Conservation (phyloP, 257 asterid genomes). For the Parsonsia alboflavescens region DNA sequence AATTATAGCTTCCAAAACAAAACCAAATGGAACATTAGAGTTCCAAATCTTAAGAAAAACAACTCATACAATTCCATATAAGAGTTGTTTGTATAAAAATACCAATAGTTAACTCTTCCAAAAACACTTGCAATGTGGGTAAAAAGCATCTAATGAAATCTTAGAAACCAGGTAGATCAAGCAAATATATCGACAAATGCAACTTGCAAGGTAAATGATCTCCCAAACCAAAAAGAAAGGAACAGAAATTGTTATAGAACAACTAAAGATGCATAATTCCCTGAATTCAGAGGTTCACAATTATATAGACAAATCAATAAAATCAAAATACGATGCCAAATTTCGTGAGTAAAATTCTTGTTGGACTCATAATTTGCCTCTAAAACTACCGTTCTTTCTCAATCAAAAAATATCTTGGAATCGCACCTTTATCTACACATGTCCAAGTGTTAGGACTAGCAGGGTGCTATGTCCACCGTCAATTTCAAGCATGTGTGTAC, state of each 20-base stretch:
- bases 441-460: no score
- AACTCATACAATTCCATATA: background rate
- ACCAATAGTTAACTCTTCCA: background rate
- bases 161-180: no score
- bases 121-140: background rate
- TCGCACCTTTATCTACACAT: background rate
- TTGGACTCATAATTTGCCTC: no score
- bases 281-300: background rate
- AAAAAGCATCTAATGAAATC: no score
- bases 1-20: background rate
- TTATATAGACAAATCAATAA: background rate
- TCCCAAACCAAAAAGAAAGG: background rate
- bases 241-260: background rate
- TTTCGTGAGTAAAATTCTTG: background rate
- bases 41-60: background rate
- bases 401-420: background rate
- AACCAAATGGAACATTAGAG: background rate
- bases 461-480: background rate
- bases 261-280: background rate
- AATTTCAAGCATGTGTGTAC: background rate
- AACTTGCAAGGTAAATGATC: background rate
- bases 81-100: background rate
- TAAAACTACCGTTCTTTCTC: no score
- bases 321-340: background rate
- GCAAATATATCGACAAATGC: no score